phyloP scores from a whole-genome alignment of 1,139 yeast species.

The Zygoascus sp. region DNA sequence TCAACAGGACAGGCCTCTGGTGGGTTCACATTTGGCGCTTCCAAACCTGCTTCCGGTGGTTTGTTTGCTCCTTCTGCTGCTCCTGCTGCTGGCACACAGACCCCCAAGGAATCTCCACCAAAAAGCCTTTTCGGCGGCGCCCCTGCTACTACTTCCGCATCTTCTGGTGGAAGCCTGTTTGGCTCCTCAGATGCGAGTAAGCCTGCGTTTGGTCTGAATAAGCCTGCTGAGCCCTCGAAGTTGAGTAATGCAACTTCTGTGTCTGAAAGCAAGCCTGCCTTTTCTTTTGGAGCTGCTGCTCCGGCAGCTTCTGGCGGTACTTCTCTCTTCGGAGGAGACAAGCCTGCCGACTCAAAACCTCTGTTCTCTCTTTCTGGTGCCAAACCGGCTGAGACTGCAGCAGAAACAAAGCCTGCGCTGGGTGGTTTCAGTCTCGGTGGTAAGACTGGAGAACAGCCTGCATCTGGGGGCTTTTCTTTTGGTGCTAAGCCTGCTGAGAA shows the following conservation, averaged over 20 bases:
- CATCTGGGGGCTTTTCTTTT: slow-evolving; percentile 13
- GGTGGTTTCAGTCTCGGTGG: slow-evolving; percentile 9
- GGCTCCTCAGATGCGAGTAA: slow-evolving; percentile 13
- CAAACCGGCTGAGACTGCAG: slow-evolving; percentile 2
- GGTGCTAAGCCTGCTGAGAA: slow-evolving; percentile 16
- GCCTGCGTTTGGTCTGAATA: slow-evolving; percentile 13
- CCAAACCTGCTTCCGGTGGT: background rate
- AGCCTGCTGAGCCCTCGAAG: background rate
- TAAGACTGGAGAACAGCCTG: background rate
- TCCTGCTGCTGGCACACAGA: slow-evolving; percentile 3
- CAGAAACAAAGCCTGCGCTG: background rate
- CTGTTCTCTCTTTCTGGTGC: slow-evolving; percentile 1
- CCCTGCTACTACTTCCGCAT: slow-evolving; percentile 1
- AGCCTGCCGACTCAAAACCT: slow-evolving; percentile 2
- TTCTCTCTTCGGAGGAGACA: slow-evolving; percentile 1
- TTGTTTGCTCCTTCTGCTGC: background rate
- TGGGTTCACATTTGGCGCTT: background rate
- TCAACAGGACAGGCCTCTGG: slow-evolving; percentile 1
- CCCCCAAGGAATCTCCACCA: slow-evolving; percentile 8
- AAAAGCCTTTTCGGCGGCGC: slow-evolving; percentile 2
- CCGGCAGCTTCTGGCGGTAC: background rate
- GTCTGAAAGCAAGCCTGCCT: slow-evolving; percentile 11
- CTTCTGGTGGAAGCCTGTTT: background rate
- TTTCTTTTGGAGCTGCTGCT: slow-evolving; percentile 14
- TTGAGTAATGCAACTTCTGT: slow-evolving; percentile 12